phyloP scores from a whole-genome alignment of 768 basidiomycete genomes.

The Terana coerulea region DNA sequence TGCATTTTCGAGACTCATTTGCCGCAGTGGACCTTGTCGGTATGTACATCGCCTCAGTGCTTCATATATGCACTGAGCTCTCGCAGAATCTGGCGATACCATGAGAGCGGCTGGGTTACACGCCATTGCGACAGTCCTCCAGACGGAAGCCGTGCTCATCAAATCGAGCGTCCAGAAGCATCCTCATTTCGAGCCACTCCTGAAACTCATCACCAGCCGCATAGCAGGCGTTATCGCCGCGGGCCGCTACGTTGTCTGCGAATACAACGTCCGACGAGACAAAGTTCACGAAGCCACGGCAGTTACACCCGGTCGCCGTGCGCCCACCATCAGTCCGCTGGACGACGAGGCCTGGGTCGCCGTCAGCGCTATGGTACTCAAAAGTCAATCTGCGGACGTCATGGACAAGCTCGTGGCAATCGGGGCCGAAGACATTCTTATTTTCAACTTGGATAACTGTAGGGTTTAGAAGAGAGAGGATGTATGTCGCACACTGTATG shows the following conservation, averaged over 20 bases:
- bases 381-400: slow-evolving; percentile 67
- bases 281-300: slow-evolving; percentile 55
- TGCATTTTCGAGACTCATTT: neutral
- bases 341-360: slow-evolving; percentile 88
- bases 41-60: slow-evolving; percentile 32
- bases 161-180: slow-evolving; percentile 66
- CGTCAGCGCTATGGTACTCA: slow-evolving; percentile 90
- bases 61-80: neutral
- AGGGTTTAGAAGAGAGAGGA: slow-evolving; percentile 55
- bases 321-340: slow-evolving; percentile 82
- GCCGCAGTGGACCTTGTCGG: slow-evolving; percentile 90
- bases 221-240: slow-evolving; percentile 92
- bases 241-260: slow-evolving; percentile 80
- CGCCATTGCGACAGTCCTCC: slow-evolving; percentile 85
- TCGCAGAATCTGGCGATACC: slow-evolving; percentile 92
- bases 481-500: neutral
- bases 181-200: slow-evolving; percentile 58
- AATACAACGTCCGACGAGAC: slow-evolving; percentile 83
- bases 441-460: slow-evolving; percentile 91
- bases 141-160: slow-evolving; percentile 91
- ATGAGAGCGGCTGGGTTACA: slow-evolving; percentile 98
- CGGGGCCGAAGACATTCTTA: slow-evolving; percentile 89
- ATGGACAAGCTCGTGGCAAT: slow-evolving; percentile 85
- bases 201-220: slow-evolving; percentile 77
- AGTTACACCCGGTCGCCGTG: slow-evolving; percentile 86